Evolutionary conservation across 345 rosid genomes (phyloP), one percentile per base, ranked within the genome.

Genomic region (Excoecaria agallocha): DNA sequence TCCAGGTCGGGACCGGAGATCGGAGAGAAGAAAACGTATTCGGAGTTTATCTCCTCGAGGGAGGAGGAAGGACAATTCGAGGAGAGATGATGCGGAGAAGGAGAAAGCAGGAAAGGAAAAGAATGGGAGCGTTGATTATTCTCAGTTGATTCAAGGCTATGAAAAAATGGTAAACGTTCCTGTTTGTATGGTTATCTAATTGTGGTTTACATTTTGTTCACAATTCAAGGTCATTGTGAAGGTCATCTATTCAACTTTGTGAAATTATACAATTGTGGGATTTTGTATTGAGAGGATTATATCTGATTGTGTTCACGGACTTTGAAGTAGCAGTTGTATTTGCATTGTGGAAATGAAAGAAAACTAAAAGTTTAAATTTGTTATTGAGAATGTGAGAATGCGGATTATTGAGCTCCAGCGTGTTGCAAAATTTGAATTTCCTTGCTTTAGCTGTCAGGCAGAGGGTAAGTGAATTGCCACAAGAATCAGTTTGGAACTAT

Each of bases 61-160:
- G 78, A 78, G 69, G 84, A 83, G 77, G 87, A 83, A 79, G 67
- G 83, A 71, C 69, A 79, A 58, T 73, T 52, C 61, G 35, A 38
- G 76, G 56, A 72, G 10, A 15, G 59, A 19, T 52, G 76, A 59
- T 35, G 68, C 37, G 62, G 58, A 51, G 24, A 66, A 46, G 56
- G 81, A 84, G 81, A 37, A 67, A 49, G 52, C 49, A 5, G 39
- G 41, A 59, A 84, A 84, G 76, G 51, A 22, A 45, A 74, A 24
- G 59, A 78, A 78, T 59, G 79, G 63, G 50, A 78, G 73, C 73
- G 68, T 79, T 72, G 90, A 94, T 84, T 89, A 88, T 81, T 83
- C 91, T 10, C 78, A 77, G 50, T 73, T 87, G 70, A 89, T 94
- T 74, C 76, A 85, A 57, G 94, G 97, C 77, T 92, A 88, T 70